Conservation (phyloP, 345 rosid genomes). For the Acer yangbiense region DNA sequence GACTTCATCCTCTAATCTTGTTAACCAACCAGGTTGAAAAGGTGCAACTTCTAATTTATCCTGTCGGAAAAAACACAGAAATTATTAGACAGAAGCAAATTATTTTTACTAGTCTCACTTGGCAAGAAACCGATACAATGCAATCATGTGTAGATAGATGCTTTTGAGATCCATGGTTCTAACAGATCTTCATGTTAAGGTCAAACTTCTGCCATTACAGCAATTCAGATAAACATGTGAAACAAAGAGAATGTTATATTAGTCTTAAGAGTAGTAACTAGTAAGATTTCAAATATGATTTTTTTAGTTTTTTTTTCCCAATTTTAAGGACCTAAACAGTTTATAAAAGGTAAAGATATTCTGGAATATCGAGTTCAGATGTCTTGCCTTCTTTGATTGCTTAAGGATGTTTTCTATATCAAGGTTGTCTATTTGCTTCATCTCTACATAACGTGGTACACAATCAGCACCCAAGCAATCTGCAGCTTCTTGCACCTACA, state of each 20-base stretch:
- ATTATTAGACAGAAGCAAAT: background rate
- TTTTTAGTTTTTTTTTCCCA: background rate
- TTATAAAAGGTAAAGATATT: background rate
- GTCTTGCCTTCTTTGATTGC: conserved; percentile 58
- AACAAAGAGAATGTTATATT: background rate
- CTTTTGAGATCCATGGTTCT: background rate
- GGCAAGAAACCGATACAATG: background rate
- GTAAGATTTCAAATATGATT: background rate
- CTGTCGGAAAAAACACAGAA: conserved; percentile 34
- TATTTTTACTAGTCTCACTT: background rate
- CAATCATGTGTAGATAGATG: background rate
- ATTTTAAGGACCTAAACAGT: background rate
- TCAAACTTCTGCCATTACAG: background rate
- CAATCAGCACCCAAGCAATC: conserved; percentile 84
- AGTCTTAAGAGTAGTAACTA: background rate
- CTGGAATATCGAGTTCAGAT: conserved; percentile 1
- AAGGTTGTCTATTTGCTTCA: conserved; percentile 59
- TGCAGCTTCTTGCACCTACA: conserved; percentile 94
- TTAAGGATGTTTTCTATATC: conserved; percentile 42
- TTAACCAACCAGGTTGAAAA: conserved; percentile 47
- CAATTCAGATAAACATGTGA: background rate
- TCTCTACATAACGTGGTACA: conserved; percentile 72
- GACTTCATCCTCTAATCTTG: conserved; percentile 45
- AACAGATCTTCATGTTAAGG: background rate
- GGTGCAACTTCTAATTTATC: conserved; percentile 27